Evolutionary conservation across 2,329 filamentous ascomycete genomes (phyloP), one percentile per base, ranked within the genome.

Genomic region (Botrytis fragariae): DNA sequence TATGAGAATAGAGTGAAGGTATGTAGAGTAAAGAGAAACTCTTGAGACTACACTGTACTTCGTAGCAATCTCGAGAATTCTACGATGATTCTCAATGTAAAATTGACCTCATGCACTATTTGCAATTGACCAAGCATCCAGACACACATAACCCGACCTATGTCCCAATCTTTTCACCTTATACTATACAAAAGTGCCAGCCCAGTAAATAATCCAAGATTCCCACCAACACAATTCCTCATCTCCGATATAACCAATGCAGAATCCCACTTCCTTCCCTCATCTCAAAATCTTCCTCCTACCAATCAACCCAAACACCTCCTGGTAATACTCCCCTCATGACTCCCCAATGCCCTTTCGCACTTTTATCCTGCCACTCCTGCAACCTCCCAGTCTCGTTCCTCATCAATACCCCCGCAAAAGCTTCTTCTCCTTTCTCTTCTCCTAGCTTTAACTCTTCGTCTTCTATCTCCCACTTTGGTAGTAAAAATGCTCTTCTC

Each of bases 301-400:
- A 97, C 93, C 94, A 98, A 79, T 89, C 88, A 84, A 97, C 92
- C 96, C 96, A 99, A 39, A 98, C 88, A 20, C 84, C 84, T 73
- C 85, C 85, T 1, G 95, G 94, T 75, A 98, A 77, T 4, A 98
- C 94, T 0, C 85, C 89, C 79, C 96, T 89, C 94, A 99, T 99
- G 64, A 99, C 91, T 61, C 84, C 85, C 96, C 96, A 99, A 83
- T 99, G 96, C 16, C 92, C 92, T 70, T 92, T 81, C 0, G 95
- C 95, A 78, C 92, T 93, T 79, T 89, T 85, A 79, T 90, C 86
- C 80, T 97, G 94, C 85, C 89, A 93, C 80, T 87, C 86, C 72
- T 87, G 87, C 79, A 98, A 85, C 78, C 89, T 86, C 10, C 85
- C 85, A 37, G 92, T 93, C 75, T 92, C 88, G 71, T 90, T 92